These are phyloP conservation scores for Hypoxylon sp. DNA, from an alignment of 2,329 filamentous ascomycete species.

Conservation along the genomic window DNA sequence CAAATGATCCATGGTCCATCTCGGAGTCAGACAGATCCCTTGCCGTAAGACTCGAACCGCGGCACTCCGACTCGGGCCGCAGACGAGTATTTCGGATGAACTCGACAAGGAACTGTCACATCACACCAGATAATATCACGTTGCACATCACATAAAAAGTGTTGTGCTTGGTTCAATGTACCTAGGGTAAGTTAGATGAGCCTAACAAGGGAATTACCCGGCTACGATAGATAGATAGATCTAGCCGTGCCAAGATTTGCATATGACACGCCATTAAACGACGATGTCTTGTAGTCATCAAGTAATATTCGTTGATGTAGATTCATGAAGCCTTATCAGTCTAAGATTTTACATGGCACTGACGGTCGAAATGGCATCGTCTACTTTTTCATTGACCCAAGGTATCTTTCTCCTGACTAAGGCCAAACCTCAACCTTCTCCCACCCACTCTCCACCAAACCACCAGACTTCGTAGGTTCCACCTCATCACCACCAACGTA, in stretches of 20 bases:
- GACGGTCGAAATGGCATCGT: no score
- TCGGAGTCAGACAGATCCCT: no score
- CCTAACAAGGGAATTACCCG: slow-evolving; percentile 21
- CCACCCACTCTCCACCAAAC: slow-evolving; percentile 64
- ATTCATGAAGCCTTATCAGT: neutral
- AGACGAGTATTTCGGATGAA: slow-evolving; percentile 16
- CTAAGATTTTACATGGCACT: neutral
- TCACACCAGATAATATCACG: slow-evolving; percentile 20
- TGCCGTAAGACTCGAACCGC: no score
- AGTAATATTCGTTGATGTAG: slow-evolving; percentile 5
- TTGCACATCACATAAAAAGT: slow-evolving; percentile 8
- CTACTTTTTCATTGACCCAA: no score
- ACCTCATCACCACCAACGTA: slow-evolving; percentile 56
- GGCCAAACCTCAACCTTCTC: slow-evolving; percentile 75
- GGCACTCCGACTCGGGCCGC: slow-evolving; percentile 4
- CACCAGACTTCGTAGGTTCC: slow-evolving; percentile 41
- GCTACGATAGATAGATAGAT: slow-evolving; percentile 7
- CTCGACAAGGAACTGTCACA: slow-evolving; percentile 19
- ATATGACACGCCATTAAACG: neutral
- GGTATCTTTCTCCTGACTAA: slow-evolving; percentile 45
- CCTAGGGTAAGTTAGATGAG: slow-evolving; percentile 15
- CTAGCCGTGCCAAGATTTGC: slow-evolving; percentile 23
- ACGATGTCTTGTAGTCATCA: neutral
- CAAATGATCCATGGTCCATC: no score
- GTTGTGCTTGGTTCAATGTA: no score